A percentile compares a stretch with the other conserved stretches of the same genome.
phyloP scores from a whole-genome alignment of 768 basidiomycete genomes.

The Cystofilobasidium capitatum region DNA sequence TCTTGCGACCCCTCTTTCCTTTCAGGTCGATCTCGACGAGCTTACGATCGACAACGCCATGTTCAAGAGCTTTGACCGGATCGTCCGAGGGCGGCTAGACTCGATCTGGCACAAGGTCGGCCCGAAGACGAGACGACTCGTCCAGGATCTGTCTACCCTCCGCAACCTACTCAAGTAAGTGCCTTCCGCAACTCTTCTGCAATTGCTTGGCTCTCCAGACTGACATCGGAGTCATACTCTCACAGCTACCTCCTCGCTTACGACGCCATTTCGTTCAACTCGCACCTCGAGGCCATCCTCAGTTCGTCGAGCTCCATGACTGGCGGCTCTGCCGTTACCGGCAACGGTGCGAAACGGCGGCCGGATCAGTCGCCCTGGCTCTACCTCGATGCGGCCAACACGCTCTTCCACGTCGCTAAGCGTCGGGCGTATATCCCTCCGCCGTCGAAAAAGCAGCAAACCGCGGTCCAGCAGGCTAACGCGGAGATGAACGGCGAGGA shows the following conservation, averaged over 20 bases:
- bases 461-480: conserved; percentile 32
- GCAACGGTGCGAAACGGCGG: conserved; percentile 19
- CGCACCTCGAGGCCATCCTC: conserved; percentile 78
- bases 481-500: conserved; percentile 47
- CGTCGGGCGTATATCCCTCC: conserved; percentile 63
- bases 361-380: conserved; percentile 46
- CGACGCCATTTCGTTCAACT: conserved; percentile 80
- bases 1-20: background rate
- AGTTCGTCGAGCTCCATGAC: conserved; percentile 59
- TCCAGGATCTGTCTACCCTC: conserved; percentile 74
- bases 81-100: conserved; percentile 81
- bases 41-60: conserved; percentile 86
- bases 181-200: background rate
- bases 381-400: conserved; percentile 79
- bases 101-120: conserved; percentile 96
- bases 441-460: conserved; percentile 30
- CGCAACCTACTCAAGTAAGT: conserved; percentile 69
- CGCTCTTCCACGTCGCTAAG: conserved; percentile 70
- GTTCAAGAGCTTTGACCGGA: conserved; percentile 79
- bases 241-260: conserved; percentile 74
- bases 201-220: conserved; percentile 1
- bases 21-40: conserved; percentile 84
- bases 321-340: conserved; percentile 29
- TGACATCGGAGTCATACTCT: conserved; percentile 4
- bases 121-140: conserved; percentile 79